Base-by-base conservation (phyloP, 805 yeast species). In the Danielia reshetovae region DNA sequence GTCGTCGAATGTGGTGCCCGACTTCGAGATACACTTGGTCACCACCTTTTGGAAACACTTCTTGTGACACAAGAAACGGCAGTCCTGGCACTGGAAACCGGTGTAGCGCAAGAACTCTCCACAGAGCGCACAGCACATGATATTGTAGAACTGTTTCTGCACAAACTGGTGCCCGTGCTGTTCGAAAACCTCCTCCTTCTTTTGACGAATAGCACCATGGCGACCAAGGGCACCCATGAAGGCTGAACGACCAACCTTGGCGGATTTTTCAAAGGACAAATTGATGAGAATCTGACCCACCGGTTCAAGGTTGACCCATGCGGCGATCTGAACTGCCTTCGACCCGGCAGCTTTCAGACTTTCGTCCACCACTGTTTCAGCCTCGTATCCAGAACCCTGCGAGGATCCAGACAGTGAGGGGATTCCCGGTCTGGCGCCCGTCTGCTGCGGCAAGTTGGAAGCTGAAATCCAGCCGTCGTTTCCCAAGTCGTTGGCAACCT, bases 111-210 rank as follows among this genome's bases (percentile, higher is more conserved):
- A 68, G 56, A 93, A 93, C 42, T 93, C 97, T 4, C 96, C 96
- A 72, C 99, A 93, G 42, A 89, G 76, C 1, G 97, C 96, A 68
- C 99, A 93, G 47, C 93, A 78, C 97, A 93, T 90, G 54, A 93
- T 86, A 49, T 85, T 86, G 71, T 93, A 93, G 56, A 89, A 88
- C 56, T 88, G 96, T 50, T 86, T 90, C 58, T 86, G 96, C 27
- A 86, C 94, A 63, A 93, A 93, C 60, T 87, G 94, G 64, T 93
- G 99, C 12, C 99, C 99, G 56, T 87, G 95, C 50, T 87, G 93
- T 60, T 90, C 96, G 55, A 80, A 85, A 2, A 93, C 86, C 47
- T 85, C 94, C 52, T 81, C 86, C 48, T 89, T 87, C 65, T 89
- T 80, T 59, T 87, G 93, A 52, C 96, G 83, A 45, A 93, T 90